These are phyloP conservation scores for Nicotiana tabacum DNA, from an alignment of 257 asterid species.

Conservation along the genomic window DNA sequence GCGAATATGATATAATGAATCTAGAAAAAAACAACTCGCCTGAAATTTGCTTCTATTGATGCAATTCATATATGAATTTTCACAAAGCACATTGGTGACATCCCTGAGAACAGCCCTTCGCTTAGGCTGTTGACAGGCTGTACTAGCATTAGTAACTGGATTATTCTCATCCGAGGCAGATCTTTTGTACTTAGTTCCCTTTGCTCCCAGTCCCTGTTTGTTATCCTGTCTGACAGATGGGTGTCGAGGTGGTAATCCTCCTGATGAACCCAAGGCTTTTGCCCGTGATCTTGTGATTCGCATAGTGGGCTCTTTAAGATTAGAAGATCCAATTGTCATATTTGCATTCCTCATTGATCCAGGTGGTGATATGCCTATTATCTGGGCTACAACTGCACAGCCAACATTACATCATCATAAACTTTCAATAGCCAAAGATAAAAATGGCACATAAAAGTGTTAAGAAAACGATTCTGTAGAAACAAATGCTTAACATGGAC, in stretches of 20 bases:
- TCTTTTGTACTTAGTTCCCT: slow-evolving; percentile 55
- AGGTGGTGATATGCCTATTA: slow-evolving; percentile 29
- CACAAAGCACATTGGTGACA: slow-evolving; percentile 64
- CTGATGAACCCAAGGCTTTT: slow-evolving; percentile 49
- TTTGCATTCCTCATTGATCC: slow-evolving; percentile 34
- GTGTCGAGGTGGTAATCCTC: slow-evolving; percentile 63
- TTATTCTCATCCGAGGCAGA: slow-evolving; percentile 45
- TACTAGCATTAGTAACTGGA: slow-evolving; percentile 16
- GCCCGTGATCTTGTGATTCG: slow-evolving; percentile 82
- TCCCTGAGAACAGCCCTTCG: slow-evolving; percentile 77
- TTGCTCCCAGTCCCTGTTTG: slow-evolving; percentile 36
- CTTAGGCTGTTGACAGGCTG: slow-evolving; percentile 45
- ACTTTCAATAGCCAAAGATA: neutral
- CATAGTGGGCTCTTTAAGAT: slow-evolving; percentile 33
- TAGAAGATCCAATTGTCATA: slow-evolving; percentile 52
- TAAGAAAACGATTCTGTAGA: neutral
- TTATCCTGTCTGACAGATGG: slow-evolving; percentile 50
- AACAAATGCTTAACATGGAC: neutral
- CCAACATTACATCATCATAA: slow-evolving; percentile 13
- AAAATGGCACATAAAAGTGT: neutral
- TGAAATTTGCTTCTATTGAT: slow-evolving; percentile 40
- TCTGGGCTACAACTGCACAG: slow-evolving; percentile 37
- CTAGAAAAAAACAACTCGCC: slow-evolving; percentile 27
- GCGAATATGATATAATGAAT: neutral
- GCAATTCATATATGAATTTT: slow-evolving; percentile 41